Conservation (phyloP, 2,329 filamentous ascomycete genomes). For the Arachnomyces sp. region DNA sequence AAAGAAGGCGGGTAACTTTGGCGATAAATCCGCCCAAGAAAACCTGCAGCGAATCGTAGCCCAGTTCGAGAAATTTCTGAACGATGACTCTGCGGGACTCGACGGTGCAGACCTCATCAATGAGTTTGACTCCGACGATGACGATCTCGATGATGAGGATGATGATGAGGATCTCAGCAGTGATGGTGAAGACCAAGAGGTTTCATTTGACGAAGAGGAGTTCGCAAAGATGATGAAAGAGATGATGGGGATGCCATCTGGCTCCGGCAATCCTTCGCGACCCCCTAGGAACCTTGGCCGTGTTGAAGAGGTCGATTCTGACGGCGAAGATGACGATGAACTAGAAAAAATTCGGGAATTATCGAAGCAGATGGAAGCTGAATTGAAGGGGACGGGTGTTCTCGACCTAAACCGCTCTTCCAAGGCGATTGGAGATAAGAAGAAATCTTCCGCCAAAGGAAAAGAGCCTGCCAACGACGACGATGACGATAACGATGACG, state of each 20-base stretch:
- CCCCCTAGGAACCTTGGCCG: conserved; percentile 9
- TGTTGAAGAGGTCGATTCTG: conserved; percentile 17
- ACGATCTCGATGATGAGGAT: conserved; percentile 43
- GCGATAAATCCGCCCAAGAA: conserved; percentile 36
- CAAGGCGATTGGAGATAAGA: conserved; percentile 13
- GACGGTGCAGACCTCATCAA: conserved; percentile 65
- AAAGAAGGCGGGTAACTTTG: conserved; percentile 30
- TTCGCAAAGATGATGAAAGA: conserved; percentile 84
- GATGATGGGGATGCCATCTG: conserved; percentile 66
- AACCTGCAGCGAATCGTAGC: conserved; percentile 84
- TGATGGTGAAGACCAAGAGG: conserved; percentile 63
- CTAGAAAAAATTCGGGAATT: conserved; percentile 47
- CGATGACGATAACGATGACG: conserved; percentile 16
- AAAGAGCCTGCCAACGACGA: conserved; percentile 20
- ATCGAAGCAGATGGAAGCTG: conserved; percentile 39
- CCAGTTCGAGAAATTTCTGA: conserved; percentile 84
- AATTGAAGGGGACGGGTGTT: conserved; percentile 39
- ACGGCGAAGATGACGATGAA: conserved; percentile 44
- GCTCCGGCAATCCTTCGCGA: conserved; percentile 19
- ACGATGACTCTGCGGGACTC: conserved; percentile 70
- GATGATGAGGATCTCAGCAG: conserved; percentile 48
- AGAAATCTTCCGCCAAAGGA: conserved; percentile 19
- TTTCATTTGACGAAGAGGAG: conserved; percentile 74
- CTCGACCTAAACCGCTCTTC: conserved; percentile 30
- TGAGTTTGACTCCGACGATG: conserved; percentile 61